Evolutionary conservation across 805 yeast genomes (phyloP).

Genomic region (Komagataella ulmi): DNA sequence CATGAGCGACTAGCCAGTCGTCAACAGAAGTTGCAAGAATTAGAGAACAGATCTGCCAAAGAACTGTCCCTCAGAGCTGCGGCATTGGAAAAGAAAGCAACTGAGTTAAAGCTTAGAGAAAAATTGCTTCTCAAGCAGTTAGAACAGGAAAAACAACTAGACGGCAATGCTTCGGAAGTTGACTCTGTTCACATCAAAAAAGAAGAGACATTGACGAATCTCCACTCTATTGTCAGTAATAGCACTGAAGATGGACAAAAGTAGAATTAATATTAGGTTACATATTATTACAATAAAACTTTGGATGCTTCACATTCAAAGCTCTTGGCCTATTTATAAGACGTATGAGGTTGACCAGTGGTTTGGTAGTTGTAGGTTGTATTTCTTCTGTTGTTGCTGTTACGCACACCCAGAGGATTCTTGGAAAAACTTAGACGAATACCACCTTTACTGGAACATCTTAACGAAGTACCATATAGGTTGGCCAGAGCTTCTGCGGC

Average conservation of each 20-base stretch:
- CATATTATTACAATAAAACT: not conserved
- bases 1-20: constrained; percentile 65
- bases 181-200: constrained; percentile 18
- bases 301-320: not conserved
- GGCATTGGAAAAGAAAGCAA: constrained; percentile 62
- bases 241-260: constrained; percentile 6
- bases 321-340: not conserved
- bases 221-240: constrained; percentile 28
- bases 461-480: constrained; percentile 80
- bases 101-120: constrained; percentile 57
- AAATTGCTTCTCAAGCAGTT: constrained; percentile 13
- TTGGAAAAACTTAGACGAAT: constrained; percentile 88
- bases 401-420: constrained; percentile 94
- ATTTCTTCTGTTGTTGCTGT: constrained; percentile 14
- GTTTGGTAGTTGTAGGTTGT: not conserved
- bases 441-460: constrained; percentile 73
- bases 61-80: constrained; percentile 67
- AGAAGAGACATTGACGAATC: constrained; percentile 42
- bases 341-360: not conserved
- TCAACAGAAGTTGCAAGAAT: constrained; percentile 66
- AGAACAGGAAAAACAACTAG: not conserved
- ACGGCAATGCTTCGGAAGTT: not conserved
- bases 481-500: constrained; percentile 93
- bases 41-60: constrained; percentile 66
- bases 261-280: not conserved